phyloP scores from a whole-genome alignment of 768 basidiomycete species.

The Bullera alba region DNA sequence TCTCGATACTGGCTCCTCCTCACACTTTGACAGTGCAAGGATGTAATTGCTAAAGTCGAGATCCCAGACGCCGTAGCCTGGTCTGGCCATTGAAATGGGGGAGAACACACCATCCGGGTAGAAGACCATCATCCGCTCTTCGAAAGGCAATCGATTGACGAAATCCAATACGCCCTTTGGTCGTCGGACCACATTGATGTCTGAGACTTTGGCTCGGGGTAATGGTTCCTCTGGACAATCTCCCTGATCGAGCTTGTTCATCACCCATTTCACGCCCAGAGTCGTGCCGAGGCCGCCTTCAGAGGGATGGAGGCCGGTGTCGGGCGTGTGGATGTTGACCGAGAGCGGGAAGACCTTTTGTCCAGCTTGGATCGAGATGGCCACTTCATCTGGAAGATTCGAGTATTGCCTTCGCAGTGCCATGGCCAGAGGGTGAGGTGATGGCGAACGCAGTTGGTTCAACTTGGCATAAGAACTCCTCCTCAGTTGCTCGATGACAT shows the following conservation, averaged over 20 bases:
- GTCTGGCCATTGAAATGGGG: conserved; percentile 30
- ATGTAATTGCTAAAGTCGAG: conserved; percentile 35
- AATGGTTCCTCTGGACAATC: conserved; percentile 12
- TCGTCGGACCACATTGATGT: conserved; percentile 1
- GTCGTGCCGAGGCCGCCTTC: conserved; percentile 19
- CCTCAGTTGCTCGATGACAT: conserved; percentile 21
- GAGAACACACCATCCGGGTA: conserved; percentile 24
- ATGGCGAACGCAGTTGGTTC: conserved; percentile 24
- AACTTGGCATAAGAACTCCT: conserved; percentile 26
- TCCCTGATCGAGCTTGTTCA: conserved; percentile 17
- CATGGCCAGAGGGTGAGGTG: conserved; percentile 32
- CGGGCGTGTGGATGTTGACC: conserved; percentile 16
- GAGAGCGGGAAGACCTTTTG: conserved; percentile 26
- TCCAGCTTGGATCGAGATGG: conserved; percentile 26
- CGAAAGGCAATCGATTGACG: conserved; percentile 30
- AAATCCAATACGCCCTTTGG: conserved; percentile 27
- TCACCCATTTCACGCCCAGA: conserved; percentile 13
- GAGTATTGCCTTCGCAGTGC: conserved; percentile 21
- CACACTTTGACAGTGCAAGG: conserved; percentile 17
- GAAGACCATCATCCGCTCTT: conserved; percentile 32
- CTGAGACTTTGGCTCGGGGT: neutral
- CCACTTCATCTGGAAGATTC: conserved; percentile 32
- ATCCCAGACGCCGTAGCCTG: conserved; percentile 35
- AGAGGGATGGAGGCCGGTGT: conserved; percentile 12
- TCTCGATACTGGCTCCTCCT: conserved; percentile 12